Conservation (phyloP, 257 asterid genomes). For the Solanum acaule region DNA sequence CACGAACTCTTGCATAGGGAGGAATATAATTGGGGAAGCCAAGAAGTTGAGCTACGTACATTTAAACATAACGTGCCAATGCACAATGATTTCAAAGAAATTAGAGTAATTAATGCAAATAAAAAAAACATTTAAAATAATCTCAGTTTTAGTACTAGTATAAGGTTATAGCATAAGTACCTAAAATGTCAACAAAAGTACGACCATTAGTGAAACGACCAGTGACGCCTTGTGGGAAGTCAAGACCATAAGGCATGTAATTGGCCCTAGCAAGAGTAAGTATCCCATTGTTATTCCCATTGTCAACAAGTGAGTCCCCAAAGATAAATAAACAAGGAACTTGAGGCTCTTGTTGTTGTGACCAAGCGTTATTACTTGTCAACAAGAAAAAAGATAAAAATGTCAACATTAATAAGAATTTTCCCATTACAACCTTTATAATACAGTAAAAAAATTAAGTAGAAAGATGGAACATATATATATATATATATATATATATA, state of each 20-base stretch:
- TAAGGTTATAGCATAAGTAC: constrained; percentile 10
- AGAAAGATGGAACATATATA: background rate
- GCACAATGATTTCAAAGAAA: background rate
- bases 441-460: background rate
- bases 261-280: constrained; percentile 76
- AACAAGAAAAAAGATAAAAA: constrained; percentile 12
- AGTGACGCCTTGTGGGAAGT: constrained; percentile 66
- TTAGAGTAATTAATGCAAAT: background rate
- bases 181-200: constrained; percentile 70
- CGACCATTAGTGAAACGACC: constrained; percentile 93
- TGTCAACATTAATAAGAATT: constrained; percentile 12
- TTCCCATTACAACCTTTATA: constrained; percentile 7
- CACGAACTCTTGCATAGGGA: constrained; percentile 46
- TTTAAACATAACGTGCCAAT: background rate
- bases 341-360: constrained; percentile 42
- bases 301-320: constrained; percentile 87
- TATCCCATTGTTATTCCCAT: constrained; percentile 75
- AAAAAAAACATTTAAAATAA: background rate
- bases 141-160: background rate
- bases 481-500: background rate
- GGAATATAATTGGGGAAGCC: constrained; percentile 75
- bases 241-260: constrained; percentile 78
- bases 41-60: constrained; percentile 59
- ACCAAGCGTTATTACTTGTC: constrained; percentile 11
- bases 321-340: constrained; percentile 71